Evolutionary conservation across 257 asterid genomes (phyloP), one percentile per base, ranked within the genome.

Genomic region (Leptodermis oblonga): DNA sequence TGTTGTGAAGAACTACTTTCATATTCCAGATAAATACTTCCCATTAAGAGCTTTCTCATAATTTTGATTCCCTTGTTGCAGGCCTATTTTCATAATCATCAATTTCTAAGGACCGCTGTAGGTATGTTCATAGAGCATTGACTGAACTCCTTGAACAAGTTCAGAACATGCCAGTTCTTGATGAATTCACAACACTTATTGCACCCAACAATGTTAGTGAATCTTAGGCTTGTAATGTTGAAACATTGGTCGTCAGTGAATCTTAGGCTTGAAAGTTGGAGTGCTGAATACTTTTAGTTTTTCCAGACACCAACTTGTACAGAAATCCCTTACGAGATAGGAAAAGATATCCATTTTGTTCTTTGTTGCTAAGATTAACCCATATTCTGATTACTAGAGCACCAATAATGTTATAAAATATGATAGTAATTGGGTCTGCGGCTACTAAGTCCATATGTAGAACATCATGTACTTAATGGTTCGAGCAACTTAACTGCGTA

Each of bases 21-120:
- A 80, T 77, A 76, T 88, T 68, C 90, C 90, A 13, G 85, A 77
- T 52, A 86, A 84, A 77, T 86, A 85, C 82, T 83, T 86, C 70
- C 89, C 81, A 34, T 77, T 73, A 36, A 71, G 92, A 83, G 69
- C 73, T 76, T 74, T 82, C 86, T 71, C 87, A 81, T 73, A 84
- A 78, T 72, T 79, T 86, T 69, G 81, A 86, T 72, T 79, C 85
- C 69, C 83, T 88, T 60, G 62, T 82, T 8, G 73, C 73, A 70
- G 74, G 68, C 83, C 73, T 88, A 73, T 80, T 84, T 75, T 80
- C 86, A 42, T 92, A 84, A 77, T 83, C 89, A 53, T 80, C 79
- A 41, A 53, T 83, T 74, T 81, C 84, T 68, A 81, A 81, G 74
- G 87, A 83, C 63, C 83, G 90, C 12, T 67, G 78, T 70, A 36